Evolutionary conservation across 345 rosid genomes (phyloP), one percentile per base, ranked within the genome.

Genomic region (Rhodomyrtus tomentosa): DNA sequence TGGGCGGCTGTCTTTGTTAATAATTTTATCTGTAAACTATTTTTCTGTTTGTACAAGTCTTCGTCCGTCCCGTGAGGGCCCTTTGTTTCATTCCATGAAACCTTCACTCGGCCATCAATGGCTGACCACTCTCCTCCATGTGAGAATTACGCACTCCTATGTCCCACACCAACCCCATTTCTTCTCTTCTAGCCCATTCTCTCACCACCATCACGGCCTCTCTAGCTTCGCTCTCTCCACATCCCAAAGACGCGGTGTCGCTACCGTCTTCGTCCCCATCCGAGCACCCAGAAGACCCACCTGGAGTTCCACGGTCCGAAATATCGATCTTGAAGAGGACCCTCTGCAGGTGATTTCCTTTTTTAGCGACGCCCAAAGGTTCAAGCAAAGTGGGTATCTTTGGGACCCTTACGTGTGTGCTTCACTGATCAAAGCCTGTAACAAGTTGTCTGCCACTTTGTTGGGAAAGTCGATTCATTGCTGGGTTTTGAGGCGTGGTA

Each of bases 341-440:
- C 80, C 82, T 29, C 72, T 58, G 36, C 81, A 48, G 25, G 12
- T 86, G 18, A 76, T 86, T 51, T 52, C 82, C 52, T 45, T 52
- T 3, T 82, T 82, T 81, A 82, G 53, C 40, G 51, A 58, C 24
- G 68, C 59, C 24, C 84, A 83, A 49, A 85, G 38, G 73, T 25
- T 29, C 25, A 21, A 53, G 24, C 74, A 5, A 40, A 27, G 83
- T n/a, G 73, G 48, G 52, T 49, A 24, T 2, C 42, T 68, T 50
- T 5, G 18, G 42, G 87, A 88, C 79, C 84, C 88, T 29, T 83
- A 36, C 27, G 82, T 55, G 1, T 84, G 82, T 72, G 85, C 88
- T 52, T 86, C 88, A 9, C 83, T 88, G 53, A 52, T 84, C 73
- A 88, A 86, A 55, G 87, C 88, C n/a, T 86, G 87, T 27, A 82